Conservation (phyloP, 768 basidiomycete genomes). For the Rickenella mellea region DNA sequence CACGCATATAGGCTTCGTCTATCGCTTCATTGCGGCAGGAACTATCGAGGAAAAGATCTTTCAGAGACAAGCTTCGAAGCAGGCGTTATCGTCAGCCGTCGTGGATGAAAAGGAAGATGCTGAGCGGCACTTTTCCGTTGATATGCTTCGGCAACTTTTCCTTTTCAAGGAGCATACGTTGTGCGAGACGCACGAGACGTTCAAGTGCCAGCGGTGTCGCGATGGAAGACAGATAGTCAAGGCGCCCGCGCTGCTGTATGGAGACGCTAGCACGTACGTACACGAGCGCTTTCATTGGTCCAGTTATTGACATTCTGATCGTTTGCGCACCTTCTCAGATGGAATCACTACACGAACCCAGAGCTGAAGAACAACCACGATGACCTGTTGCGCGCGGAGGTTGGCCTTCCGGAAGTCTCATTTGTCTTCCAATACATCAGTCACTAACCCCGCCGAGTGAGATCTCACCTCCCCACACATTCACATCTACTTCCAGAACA, state of each 20-base stretch:
- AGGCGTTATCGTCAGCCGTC: slow-evolving; percentile 94
- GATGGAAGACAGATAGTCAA: slow-evolving; percentile 79
- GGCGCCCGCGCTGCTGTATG: slow-evolving; percentile 81
- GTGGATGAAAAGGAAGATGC: slow-evolving; percentile 96
- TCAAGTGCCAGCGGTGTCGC: slow-evolving; percentile 91
- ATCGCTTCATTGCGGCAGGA: slow-evolving; percentile 94
- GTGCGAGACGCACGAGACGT: slow-evolving; percentile 95
- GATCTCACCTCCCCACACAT: too few relatives aligned
- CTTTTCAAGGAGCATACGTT: slow-evolving; percentile 77
- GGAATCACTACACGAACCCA: slow-evolving; percentile 93
- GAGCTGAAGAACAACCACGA: slow-evolving; percentile 91
- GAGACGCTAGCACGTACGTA: slow-evolving; percentile 94
- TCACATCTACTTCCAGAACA: too few relatives aligned
- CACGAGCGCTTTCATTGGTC: background rate
- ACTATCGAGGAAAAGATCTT: slow-evolving; percentile 99
- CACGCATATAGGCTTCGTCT: slow-evolving; percentile 71
- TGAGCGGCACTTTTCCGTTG: slow-evolving; percentile 89
- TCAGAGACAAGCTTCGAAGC: slow-evolving; percentile 93
- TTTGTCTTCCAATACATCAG: slow-evolving; percentile 97
- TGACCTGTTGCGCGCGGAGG: slow-evolving; percentile 86
- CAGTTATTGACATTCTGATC: background rate
- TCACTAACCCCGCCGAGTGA: slow-evolving; percentile 59
- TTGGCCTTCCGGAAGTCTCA: slow-evolving; percentile 74
- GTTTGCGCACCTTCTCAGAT: slow-evolving; percentile 36
- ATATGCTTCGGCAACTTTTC: slow-evolving; percentile 85